Evolutionary conservation across 2,329 filamentous ascomycete species (phyloP).

Genomic region (Penicillium palitans): DNA sequence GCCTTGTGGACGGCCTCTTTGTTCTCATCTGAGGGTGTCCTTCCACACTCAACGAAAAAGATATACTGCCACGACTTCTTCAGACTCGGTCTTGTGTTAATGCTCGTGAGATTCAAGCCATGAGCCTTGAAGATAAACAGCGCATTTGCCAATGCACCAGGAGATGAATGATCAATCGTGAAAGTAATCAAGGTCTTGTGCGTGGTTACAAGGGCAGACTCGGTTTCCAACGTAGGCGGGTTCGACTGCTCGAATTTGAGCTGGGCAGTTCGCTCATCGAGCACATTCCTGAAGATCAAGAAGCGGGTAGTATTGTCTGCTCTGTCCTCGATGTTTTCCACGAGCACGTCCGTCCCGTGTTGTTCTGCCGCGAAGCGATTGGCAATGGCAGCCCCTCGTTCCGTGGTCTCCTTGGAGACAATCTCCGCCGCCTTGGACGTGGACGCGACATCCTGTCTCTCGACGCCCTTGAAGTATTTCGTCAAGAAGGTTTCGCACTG

Average conservation of each 20-base stretch:
- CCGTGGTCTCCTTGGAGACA: slow-evolving; percentile 57
- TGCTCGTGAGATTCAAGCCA: slow-evolving; percentile 81
- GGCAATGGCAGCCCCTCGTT: slow-evolving; percentile 73
- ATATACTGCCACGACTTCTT: slow-evolving; percentile 81
- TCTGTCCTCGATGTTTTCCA: slow-evolving; percentile 50
- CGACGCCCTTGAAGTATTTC: slow-evolving; percentile 68
- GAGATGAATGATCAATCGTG: slow-evolving; percentile 72
- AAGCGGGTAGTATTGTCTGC: slow-evolving; percentile 51
- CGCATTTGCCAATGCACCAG: slow-evolving; percentile 80
- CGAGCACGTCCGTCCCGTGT: slow-evolving; percentile 68
- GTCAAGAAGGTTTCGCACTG: slow-evolving; percentile 79
- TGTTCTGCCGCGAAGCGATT: slow-evolving; percentile 70
- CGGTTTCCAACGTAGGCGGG: slow-evolving; percentile 4
- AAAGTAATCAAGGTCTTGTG: slow-evolving; percentile 78
- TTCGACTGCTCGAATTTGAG: slow-evolving; percentile 21
- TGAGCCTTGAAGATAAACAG: slow-evolving; percentile 74
- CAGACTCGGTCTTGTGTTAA: slow-evolving; percentile 80
- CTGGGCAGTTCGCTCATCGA: slow-evolving; percentile 27
- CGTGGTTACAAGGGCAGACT: slow-evolving; percentile 7
- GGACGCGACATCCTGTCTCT: slow-evolving; percentile 78
- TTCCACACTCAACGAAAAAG: slow-evolving; percentile 89
- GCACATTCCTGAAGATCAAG: slow-evolving; percentile 44
- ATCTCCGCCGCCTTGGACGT: slow-evolving; percentile 84
- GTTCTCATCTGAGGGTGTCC: slow-evolving; percentile 39
- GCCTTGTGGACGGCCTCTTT: slow-evolving; percentile 33